phyloP scores from a whole-genome alignment of 768 basidiomycete genomes.

The Russula virescens region DNA sequence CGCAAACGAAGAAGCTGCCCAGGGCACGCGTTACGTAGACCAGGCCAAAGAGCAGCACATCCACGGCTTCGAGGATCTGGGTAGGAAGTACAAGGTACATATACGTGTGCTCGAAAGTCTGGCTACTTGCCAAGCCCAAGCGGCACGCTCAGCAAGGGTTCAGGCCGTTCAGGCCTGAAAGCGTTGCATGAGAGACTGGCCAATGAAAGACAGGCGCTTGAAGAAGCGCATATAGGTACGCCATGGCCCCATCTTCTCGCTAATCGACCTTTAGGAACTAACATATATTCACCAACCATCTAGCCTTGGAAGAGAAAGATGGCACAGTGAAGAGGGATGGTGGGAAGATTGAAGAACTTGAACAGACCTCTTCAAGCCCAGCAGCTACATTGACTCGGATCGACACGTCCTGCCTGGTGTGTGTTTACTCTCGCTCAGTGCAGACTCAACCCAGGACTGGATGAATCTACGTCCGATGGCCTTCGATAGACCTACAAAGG shows the following conservation, averaged over 20 bases:
- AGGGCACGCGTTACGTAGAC: no score
- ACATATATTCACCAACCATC: no score
- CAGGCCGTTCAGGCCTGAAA: constrained; percentile 31
- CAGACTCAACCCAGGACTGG: constrained; percentile 81
- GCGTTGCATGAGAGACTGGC: constrained; percentile 40
- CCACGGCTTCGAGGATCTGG: constrained; percentile 56
- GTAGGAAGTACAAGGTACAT: constrained; percentile 47
- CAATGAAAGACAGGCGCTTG: constrained; percentile 30
- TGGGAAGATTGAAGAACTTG: constrained; percentile 60
- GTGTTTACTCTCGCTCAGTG: constrained; percentile 54
- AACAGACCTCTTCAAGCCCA: constrained; percentile 74
- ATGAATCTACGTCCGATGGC: constrained; percentile 68
- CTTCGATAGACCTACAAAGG: no score
- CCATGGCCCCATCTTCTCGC: not conserved
- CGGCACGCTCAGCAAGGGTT: no score
- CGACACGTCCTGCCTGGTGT: no score
- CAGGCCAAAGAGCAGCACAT: no score
- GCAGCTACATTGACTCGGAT: constrained; percentile 70
- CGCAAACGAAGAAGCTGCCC: constrained; percentile 49
- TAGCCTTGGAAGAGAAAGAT: constrained; percentile 47
- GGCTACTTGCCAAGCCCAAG: constrained; percentile 36
- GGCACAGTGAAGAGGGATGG: no score
- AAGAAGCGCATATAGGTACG: constrained; percentile 37
- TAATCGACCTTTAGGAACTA: no score
- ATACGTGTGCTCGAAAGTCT: constrained; percentile 43